Percentiles rank a stretch among this genome's conserved stretches.
Conservation (phyloP, 345 rosid genomes). For the Salix dunnii region DNA sequence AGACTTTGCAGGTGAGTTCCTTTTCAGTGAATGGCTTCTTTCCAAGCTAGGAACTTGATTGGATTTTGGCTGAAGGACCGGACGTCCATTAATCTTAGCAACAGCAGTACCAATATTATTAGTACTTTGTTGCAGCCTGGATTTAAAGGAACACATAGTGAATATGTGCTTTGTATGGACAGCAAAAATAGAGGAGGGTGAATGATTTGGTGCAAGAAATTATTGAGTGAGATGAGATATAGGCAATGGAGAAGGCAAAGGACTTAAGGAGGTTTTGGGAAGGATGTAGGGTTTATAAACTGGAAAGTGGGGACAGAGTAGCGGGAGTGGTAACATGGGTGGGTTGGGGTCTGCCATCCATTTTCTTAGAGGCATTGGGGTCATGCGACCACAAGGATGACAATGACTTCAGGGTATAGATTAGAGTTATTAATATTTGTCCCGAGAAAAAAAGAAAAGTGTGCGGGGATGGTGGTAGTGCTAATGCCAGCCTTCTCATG, state of each 20-base stretch:
- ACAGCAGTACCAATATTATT: constrained; percentile 18
- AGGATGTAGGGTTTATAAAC: constrained; percentile 23
- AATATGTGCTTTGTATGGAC: background rate
- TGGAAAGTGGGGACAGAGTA: constrained; percentile 21
- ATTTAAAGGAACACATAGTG: constrained; percentile 58
- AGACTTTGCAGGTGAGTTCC: constrained; percentile 30
- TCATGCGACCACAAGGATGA: constrained; percentile 9
- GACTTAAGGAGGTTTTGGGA: constrained; percentile 5
- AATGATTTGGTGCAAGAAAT: background rate
- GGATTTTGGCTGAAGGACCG: constrained; percentile 63
- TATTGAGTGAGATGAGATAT: background rate
- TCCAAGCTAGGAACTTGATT: constrained; percentile 53
- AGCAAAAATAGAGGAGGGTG: background rate
- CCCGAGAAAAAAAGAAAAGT: background rate
- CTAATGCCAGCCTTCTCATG: constrained; percentile 17
- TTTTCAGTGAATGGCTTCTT: constrained; percentile 41
- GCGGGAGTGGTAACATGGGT: constrained; percentile 34
- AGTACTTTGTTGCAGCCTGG: constrained; percentile 20
- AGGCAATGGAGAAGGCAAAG: background rate
- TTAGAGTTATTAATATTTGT: background rate
- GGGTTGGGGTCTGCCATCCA: constrained; percentile 37
- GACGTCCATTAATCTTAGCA: constrained; percentile 49
- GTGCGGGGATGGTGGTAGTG: constrained; percentile 16
- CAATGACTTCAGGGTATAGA: constrained; percentile 6
- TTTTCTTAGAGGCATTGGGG: constrained; percentile 14